Conservation (phyloP, 768 basidiomycete species). For the Mycena sanguinolenta region DNA sequence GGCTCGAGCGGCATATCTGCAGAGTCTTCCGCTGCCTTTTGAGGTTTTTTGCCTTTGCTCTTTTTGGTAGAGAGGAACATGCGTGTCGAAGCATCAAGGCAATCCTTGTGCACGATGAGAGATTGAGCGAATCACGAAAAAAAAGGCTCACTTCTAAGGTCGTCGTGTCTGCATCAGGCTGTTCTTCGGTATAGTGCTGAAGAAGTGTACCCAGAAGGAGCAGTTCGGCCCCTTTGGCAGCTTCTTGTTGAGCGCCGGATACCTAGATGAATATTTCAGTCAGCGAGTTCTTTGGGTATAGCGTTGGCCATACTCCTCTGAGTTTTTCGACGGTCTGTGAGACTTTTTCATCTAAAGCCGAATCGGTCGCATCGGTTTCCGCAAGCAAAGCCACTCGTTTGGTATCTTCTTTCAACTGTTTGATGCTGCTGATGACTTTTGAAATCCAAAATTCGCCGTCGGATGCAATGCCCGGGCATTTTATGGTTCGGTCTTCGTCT, state of each 20-base stretch:
- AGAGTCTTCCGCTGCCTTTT: slow-evolving; percentile 50
- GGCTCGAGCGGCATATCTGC: slow-evolving; percentile 65
- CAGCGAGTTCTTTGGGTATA: not conserved
- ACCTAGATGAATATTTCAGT: slow-evolving; percentile 43
- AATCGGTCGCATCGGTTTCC: slow-evolving; percentile 70
- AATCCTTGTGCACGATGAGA: slow-evolving; percentile 57
- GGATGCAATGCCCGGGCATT: slow-evolving; percentile 71
- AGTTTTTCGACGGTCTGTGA: slow-evolving; percentile 57
- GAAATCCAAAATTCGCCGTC: slow-evolving; percentile 87
- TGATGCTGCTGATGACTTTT: slow-evolving; percentile 70
- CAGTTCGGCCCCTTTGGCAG: slow-evolving; percentile 78
- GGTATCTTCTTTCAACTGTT: slow-evolving; percentile 69
- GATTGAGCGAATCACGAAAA: not conserved
- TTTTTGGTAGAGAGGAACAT: slow-evolving; percentile 57
- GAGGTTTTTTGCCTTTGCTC: slow-evolving; percentile 56
- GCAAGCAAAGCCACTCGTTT: slow-evolving; percentile 73
- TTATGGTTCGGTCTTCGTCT: slow-evolving; percentile 65
- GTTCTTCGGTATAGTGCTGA: slow-evolving; percentile 74
- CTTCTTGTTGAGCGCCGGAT: slow-evolving; percentile 60
- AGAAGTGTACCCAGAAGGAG: slow-evolving; percentile 79
- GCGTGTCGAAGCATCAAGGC: slow-evolving; percentile 68
- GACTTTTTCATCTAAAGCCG: slow-evolving; percentile 60
- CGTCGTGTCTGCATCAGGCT: slow-evolving; percentile 63
- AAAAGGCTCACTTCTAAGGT: slow-evolving; percentile 69
- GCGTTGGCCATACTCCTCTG: slow-evolving; percentile 53